These are phyloP conservation scores for Candolleomyces aberdarensis DNA, from an alignment of 768 basidiomycete genomes.

Conservation along the genomic window DNA sequence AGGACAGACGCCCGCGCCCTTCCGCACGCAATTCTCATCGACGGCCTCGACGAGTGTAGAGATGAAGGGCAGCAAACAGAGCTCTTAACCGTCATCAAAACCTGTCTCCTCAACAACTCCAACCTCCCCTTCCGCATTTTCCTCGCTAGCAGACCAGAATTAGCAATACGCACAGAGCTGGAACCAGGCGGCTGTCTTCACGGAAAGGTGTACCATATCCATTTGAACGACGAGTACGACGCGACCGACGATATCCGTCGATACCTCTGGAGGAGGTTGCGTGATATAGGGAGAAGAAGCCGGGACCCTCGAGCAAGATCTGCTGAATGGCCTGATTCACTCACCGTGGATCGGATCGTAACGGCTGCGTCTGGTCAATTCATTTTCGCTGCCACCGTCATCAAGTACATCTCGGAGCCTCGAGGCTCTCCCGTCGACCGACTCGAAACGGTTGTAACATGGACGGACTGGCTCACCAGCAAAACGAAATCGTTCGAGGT, in stretches of 20 bases:
- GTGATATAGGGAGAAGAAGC: conserved; percentile 2
- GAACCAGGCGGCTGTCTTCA: not conserved
- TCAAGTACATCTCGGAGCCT: conserved; percentile 19
- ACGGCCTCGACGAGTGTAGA: too few relatives aligned
- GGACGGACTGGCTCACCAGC: not conserved
- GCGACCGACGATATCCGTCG: conserved; percentile 1
- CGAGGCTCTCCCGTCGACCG: not conserved
- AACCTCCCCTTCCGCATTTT: not conserved
- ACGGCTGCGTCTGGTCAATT: conserved; percentile 20
- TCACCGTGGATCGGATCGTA: conserved; percentile 10
- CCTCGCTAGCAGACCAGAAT: not conserved
- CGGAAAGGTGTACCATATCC: not conserved
- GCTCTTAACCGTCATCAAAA: not conserved
- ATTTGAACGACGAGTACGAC: not conserved
- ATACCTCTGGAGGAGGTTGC: conserved; percentile 2
- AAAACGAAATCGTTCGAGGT: conserved; percentile 2
- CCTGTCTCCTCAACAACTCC: not conserved
- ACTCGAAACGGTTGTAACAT: not conserved
- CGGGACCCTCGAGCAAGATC: not conserved
- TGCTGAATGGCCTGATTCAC: conserved; percentile 7
- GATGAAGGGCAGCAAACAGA: not conserved
- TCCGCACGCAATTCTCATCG: not conserved
- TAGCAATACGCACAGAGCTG: not conserved
- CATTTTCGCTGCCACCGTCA: conserved; percentile 23
- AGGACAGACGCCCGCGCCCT: not conserved